Evolutionary conservation across 2,329 filamentous ascomycete genomes (phyloP).

Genomic region (Clonostachys rosea): DNA sequence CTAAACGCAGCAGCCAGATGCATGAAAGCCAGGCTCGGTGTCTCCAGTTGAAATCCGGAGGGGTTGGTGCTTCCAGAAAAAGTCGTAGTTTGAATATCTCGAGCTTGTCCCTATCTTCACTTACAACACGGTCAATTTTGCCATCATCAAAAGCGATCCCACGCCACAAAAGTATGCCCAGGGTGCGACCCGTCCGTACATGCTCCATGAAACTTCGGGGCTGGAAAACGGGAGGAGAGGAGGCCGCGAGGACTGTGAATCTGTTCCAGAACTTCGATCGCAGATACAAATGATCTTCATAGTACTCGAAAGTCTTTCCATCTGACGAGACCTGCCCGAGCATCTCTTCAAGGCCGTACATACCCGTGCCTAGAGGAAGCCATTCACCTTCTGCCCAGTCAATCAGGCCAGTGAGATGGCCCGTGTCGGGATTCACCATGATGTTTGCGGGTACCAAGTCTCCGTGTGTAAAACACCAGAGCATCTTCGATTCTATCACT

Average conservation of each 20-base stretch:
- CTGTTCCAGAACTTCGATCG: conserved; percentile 44
- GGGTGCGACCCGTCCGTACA: conserved; percentile 33
- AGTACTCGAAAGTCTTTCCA: conserved; percentile 34
- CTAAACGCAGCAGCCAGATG: too few species aligned
- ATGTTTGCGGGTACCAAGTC: conserved; percentile 56
- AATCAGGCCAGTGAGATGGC: conserved; percentile 45
- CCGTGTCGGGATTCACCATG: conserved; percentile 38
- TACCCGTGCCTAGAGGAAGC: conserved; percentile 52
- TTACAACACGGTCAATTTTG: conserved; percentile 50
- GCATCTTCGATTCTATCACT: conserved; percentile 32
- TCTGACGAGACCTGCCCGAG: conserved; percentile 35
- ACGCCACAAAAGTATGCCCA: conserved; percentile 59
- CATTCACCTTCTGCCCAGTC: conserved; percentile 63
- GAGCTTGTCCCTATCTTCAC: conserved; percentile 39
- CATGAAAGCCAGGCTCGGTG: too few species aligned
- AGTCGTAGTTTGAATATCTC: conserved; percentile 48
- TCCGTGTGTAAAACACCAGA: conserved; percentile 56
- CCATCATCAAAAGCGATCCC: conserved; percentile 61
- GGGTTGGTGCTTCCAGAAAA: conserved; percentile 3
- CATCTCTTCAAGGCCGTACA: conserved; percentile 58
- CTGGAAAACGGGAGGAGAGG: background rate
- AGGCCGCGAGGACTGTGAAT: conserved; percentile 7
- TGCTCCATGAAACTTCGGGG: conserved; percentile 10
- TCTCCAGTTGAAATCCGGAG: background rate
- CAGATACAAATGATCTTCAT: conserved; percentile 32